Conservation (phyloP, 2,329 filamentous ascomycete species). For the Venturia effusa region DNA sequence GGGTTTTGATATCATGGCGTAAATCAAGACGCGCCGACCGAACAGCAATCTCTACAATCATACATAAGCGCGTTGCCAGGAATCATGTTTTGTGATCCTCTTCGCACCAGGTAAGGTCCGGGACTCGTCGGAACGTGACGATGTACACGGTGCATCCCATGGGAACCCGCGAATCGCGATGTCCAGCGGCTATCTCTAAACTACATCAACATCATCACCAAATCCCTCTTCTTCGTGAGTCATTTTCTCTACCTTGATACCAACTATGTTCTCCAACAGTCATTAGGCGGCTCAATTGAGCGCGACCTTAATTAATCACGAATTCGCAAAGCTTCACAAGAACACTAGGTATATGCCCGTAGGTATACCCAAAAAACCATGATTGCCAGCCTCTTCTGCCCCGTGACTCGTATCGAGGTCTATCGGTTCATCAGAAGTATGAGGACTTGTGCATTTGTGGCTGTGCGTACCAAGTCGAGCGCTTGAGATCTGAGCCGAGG, state of each 20-base stretch:
- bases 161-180: no score
- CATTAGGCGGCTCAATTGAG: not conserved
- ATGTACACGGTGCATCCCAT: not conserved
- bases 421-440: slow-evolving; percentile 76
- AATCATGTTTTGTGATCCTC: no score
- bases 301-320: not conserved
- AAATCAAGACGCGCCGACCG: not conserved
- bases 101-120: no score
- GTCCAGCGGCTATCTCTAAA: no score
- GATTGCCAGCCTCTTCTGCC: not conserved
- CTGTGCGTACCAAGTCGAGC: slow-evolving; percentile 63
- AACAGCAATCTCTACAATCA: not conserved
- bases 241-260: not conserved
- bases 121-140: no score
- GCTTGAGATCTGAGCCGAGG: slow-evolving; percentile 54
- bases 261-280: not conserved
- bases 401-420: slow-evolving; percentile 47
- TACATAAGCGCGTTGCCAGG: no score
- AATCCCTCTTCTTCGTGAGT: not conserved
- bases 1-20: not conserved
- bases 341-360: not conserved
- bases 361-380: not conserved
- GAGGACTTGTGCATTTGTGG: slow-evolving; percentile 65
- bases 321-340: not conserved
- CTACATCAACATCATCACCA: no score